Conservation (phyloP, 1,284 basidiomycete species). For the Cryptococcus sp. region DNA sequence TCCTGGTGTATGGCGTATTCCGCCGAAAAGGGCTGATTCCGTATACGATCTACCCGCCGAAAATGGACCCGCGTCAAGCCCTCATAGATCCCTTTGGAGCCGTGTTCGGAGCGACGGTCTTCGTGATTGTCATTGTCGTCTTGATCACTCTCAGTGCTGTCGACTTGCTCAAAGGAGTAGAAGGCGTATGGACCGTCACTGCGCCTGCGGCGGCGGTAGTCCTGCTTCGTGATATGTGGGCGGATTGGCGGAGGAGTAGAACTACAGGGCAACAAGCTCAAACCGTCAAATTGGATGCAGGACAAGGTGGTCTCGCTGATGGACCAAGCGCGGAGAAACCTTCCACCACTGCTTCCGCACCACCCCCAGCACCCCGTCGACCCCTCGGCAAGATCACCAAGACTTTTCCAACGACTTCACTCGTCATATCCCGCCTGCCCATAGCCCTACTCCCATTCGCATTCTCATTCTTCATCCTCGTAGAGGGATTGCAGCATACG, state of each 20-base stretch:
- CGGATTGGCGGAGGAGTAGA: constrained; percentile 15
- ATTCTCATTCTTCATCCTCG: constrained; percentile 93
- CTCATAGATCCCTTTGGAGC: constrained; percentile 60
- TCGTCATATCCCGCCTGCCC: constrained; percentile 62
- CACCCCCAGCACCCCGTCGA: not conserved
- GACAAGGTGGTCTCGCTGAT: not conserved
- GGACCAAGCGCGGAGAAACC: not conserved
- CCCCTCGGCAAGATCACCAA: constrained; percentile 21
- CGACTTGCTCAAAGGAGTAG: constrained; percentile 62
- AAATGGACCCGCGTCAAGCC: constrained; percentile 56
- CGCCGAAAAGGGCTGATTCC: constrained; percentile 51
- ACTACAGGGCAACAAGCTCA: not conserved
- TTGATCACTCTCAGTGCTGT: constrained; percentile 63
- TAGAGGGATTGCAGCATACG: constrained; percentile 76
- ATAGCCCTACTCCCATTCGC: constrained; percentile 77
- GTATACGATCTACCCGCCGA: constrained; percentile 52
- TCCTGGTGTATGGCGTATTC: constrained; percentile 46
- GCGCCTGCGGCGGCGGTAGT: constrained; percentile 81
- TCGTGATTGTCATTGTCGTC: constrained; percentile 60
- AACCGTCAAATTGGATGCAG: not conserved
- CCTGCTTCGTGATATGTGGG: constrained; percentile 62
- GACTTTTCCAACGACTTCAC: constrained; percentile 74
- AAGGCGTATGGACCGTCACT: constrained; percentile 69
- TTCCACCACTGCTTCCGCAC: not conserved
- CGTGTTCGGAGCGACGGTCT: constrained; percentile 57